Evolutionary conservation across 768 basidiomycete species (phyloP).

Genomic region (Galerina sulciceps): DNA sequence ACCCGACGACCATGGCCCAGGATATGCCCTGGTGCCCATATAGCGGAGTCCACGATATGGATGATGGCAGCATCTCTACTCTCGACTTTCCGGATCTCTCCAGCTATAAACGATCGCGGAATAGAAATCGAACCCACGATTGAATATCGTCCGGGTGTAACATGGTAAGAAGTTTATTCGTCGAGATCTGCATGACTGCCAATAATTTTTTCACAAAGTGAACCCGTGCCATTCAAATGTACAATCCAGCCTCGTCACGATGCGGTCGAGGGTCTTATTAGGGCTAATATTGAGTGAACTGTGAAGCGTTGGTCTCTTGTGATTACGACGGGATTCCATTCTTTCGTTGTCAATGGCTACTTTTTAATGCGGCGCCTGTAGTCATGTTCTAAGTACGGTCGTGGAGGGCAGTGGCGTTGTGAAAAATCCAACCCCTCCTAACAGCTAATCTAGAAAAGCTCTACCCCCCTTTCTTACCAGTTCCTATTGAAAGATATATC

Average conservation of each 20-base stretch:
- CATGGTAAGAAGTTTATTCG: constrained; percentile 10
- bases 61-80: constrained; percentile 33
- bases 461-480: no score
- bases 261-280: constrained; percentile 24
- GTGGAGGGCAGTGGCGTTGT: no score
- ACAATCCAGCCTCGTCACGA: constrained; percentile 30
- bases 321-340: constrained; percentile 7
- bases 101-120: constrained; percentile 27
- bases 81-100: constrained; percentile 33
- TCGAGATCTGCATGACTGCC: neutral
- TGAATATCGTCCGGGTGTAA: constrained; percentile 20
- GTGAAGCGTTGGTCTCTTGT: no score
- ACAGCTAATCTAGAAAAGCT: no score
- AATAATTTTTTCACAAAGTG: constrained; percentile 12
- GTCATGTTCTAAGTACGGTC: neutral
- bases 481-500: no score
- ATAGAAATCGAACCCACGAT: constrained; percentile 19
- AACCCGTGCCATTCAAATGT: constrained; percentile 32
- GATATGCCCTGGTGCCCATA: constrained; percentile 24
- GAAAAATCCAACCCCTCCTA: no score
- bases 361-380: constrained; percentile 27
- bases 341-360: constrained; percentile 23
- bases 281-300: constrained; percentile 3
- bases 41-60: constrained; percentile 30
- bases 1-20: neutral